Conservation (phyloP, 148 eudicot genomes). For the Chenopodium suecicum region DNA sequence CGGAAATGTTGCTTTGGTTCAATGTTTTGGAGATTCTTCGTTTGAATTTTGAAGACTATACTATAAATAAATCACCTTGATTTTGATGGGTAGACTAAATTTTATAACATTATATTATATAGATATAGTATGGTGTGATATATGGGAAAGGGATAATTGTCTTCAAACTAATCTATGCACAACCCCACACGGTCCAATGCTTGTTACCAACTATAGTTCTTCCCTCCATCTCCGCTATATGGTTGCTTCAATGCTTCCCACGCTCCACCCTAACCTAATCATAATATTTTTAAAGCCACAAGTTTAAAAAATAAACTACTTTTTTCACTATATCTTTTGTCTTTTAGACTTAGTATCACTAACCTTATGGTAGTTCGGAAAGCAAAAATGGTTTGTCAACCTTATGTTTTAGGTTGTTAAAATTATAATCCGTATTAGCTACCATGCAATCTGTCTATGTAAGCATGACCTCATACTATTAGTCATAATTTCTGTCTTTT, state of each 20-base stretch:
- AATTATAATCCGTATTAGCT: too few relatives aligned
- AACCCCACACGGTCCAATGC: conserved; percentile 18
- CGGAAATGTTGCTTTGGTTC: conserved; percentile 11
- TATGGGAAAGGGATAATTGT: not conserved
- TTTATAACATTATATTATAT: not conserved
- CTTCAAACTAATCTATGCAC: not conserved
- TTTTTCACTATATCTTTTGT: too few relatives aligned
- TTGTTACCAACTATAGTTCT: not conserved
- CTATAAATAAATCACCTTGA: too few relatives aligned
- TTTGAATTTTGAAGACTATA: not conserved
- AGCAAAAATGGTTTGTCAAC: too few relatives aligned
- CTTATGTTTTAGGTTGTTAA: too few relatives aligned
- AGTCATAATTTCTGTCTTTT: too few relatives aligned
- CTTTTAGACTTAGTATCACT: too few relatives aligned
- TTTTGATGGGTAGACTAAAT: not conserved
- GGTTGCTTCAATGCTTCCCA: conserved; percentile 9
- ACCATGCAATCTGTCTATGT: too few relatives aligned
- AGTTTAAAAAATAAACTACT: too few relatives aligned
- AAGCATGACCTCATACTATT: too few relatives aligned
- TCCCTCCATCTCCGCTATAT: not conserved
- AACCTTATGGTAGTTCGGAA: too few relatives aligned
- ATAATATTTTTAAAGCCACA: too few relatives aligned
- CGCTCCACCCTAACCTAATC: not conserved
- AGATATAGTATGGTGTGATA: not conserved
- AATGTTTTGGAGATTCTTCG: conserved; percentile 7